A percentile compares a stretch with the other conserved stretches of the same genome.
Evolutionary conservation across 2,329 filamentous ascomycete genomes (phyloP).

Genomic region (Gaeumannomyces sp.): DNA sequence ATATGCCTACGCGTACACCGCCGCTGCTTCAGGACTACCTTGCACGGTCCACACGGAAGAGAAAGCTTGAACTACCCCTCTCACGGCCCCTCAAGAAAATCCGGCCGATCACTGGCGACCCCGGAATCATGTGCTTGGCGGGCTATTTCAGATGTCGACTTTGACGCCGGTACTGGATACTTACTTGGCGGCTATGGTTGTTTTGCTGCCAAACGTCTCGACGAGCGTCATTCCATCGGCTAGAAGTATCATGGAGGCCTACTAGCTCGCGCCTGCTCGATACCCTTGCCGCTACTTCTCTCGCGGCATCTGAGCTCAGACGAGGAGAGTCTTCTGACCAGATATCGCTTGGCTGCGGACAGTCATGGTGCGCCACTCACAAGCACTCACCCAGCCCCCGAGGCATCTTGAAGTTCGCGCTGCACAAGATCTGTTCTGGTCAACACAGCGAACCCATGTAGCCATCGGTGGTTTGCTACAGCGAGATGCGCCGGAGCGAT

Average conservation of each 20-base stretch:
- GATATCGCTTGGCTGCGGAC: not conserved
- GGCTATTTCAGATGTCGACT: slow-evolving; percentile 38
- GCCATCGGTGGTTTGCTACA: not conserved
- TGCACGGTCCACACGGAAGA: not conserved
- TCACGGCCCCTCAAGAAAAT: not conserved
- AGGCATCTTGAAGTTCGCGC: not conserved
- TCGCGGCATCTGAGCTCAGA: not conserved
- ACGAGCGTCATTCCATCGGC: slow-evolving; percentile 41
- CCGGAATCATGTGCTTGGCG: slow-evolving; percentile 31
- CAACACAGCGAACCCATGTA: not conserved
- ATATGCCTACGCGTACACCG: not conserved
- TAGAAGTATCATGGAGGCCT: not conserved
- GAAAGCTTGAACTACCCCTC: not conserved
- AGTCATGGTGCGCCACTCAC: not conserved
- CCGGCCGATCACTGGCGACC: slow-evolving; percentile 25
- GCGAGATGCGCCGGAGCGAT: not conserved
- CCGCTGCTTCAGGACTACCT: too few relatives aligned
- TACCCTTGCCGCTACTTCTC: slow-evolving; percentile 21
- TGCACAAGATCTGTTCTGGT: not conserved
- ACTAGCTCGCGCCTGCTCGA: slow-evolving; percentile 11
- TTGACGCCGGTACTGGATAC: slow-evolving; percentile 39
- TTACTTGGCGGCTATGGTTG: slow-evolving; percentile 29
- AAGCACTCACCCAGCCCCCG: not conserved
- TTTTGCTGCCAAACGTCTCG: slow-evolving; percentile 41
- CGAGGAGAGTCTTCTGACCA: not conserved